These are phyloP conservation scores for Karstenula rhodostoma DNA, from an alignment of 2,329 filamentous ascomycete genomes.

Conservation along the genomic window DNA sequence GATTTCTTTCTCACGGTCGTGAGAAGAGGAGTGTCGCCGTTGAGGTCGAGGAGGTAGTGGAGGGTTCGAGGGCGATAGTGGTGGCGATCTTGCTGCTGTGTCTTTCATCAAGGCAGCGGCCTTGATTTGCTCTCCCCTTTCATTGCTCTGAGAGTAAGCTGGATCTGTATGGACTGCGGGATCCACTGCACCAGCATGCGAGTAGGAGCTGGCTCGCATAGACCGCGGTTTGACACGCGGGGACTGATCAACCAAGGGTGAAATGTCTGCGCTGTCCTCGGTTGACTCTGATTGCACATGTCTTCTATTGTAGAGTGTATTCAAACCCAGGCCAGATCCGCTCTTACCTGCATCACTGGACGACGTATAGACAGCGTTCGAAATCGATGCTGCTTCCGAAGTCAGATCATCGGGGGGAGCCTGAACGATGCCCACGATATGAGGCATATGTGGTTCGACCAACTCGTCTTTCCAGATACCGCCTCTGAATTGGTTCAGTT, in stretches of 20 bases:
- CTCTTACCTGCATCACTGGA: conserved; percentile 6
- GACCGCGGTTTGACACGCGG: conserved; percentile 56
- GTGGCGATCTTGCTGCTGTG: conserved; percentile 68
- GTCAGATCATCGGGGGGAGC: not conserved
- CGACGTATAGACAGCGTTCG: conserved; percentile 2
- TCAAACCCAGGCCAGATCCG: conserved; percentile 1
- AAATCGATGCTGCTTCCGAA: not conserved
- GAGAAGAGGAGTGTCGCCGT: not conserved
- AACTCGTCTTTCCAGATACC: conserved; percentile 73
- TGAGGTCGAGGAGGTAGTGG: conserved; percentile 51
- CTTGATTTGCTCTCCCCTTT: conserved; percentile 66
- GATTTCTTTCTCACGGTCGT: not conserved
- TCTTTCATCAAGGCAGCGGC: conserved; percentile 73
- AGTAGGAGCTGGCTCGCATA: conserved; percentile 68
- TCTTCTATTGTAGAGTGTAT: not conserved
- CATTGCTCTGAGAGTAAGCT: conserved; percentile 59
- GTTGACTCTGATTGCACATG: not conserved
- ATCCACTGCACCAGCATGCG: conserved; percentile 62
- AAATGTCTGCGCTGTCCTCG: conserved; percentile 24
- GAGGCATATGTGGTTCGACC: not conserved
- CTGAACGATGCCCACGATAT: not conserved
- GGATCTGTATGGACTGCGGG: conserved; percentile 74
- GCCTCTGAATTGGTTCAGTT: conserved; percentile 79
- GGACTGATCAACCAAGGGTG: conserved; percentile 35
- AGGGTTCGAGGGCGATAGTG: conserved; percentile 61